These are phyloP conservation scores for Magnolia sinica DNA, from an alignment of 164 flowering plant species.

Conservation along the genomic window DNA sequence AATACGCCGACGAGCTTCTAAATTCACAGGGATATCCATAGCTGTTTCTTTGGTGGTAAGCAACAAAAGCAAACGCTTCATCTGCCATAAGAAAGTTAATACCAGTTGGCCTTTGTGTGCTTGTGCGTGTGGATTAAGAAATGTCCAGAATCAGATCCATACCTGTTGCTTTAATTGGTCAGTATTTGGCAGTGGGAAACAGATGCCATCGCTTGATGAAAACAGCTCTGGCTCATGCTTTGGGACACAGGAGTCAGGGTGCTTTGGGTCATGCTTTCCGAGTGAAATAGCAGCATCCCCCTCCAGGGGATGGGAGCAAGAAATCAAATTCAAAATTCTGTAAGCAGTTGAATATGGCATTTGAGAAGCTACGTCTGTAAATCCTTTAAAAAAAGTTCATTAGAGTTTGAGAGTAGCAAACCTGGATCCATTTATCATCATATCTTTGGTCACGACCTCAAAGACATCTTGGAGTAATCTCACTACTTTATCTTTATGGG, in stretches of 20 bases:
- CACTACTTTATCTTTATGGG: slow-evolving; percentile 51
- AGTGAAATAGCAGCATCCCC: slow-evolving; percentile 28
- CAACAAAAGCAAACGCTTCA: slow-evolving; percentile 70
- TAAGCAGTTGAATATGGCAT: slow-evolving; percentile 1
- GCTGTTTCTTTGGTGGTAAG: slow-evolving; percentile 84
- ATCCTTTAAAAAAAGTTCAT: not conserved
- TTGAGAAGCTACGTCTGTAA: not conserved
- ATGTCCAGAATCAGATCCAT: not conserved
- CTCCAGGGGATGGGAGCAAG: slow-evolving; percentile 30
- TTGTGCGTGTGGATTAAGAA: not conserved
- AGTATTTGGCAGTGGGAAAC: slow-evolving; percentile 65
- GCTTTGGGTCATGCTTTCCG: slow-evolving; percentile 6
- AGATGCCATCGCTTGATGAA: slow-evolving; percentile 47
- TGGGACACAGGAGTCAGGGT: not conserved
- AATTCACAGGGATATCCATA: slow-evolving; percentile 72
- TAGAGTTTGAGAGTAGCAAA: slow-evolving; percentile 16
- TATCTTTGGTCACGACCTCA: slow-evolving; percentile 71
- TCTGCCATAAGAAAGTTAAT: slow-evolving; percentile 36
- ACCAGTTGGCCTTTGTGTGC: slow-evolving; percentile 1
- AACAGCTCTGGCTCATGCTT: slow-evolving; percentile 51
- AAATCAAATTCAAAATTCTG: slow-evolving; percentile 56
- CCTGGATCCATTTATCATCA: slow-evolving; percentile 74
- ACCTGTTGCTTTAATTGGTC: slow-evolving; percentile 63
- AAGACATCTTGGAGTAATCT: slow-evolving; percentile 74
- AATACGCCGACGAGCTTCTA: slow-evolving; percentile 88